These are phyloP conservation scores for Fusarium annulatum DNA, from an alignment of 2,329 filamentous ascomycete species.

Conservation along the genomic window DNA sequence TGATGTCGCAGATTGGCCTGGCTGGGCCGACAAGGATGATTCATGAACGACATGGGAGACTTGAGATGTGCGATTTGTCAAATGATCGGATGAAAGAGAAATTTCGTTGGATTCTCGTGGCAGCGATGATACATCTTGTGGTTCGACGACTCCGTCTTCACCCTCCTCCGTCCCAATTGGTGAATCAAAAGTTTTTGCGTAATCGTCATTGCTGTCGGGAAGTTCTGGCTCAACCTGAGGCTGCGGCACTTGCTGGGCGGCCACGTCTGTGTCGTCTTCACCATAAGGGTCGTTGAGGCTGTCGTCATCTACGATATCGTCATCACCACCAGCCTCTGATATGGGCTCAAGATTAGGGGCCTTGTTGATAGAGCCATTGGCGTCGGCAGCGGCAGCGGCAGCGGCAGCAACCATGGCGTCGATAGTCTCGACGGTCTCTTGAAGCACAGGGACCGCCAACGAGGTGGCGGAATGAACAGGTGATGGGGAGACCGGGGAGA, in stretches of 20 bases:
- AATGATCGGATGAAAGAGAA: constrained; percentile 54
- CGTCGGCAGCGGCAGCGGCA: constrained; percentile 34
- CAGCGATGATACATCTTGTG: constrained; percentile 59
- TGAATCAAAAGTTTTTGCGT: constrained; percentile 64
- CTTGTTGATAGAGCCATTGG: constrained; percentile 47
- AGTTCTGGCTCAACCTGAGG: constrained; percentile 46
- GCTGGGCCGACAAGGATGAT: constrained; percentile 43
- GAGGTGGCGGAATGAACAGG: constrained; percentile 60
- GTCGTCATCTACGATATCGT: constrained; percentile 58
- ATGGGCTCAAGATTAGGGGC: constrained; percentile 49
- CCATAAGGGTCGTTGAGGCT: constrained; percentile 62
- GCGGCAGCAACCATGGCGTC: constrained; percentile 57
- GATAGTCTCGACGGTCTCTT: constrained; percentile 63
- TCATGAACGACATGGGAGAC: constrained; percentile 49
- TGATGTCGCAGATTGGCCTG: constrained; percentile 40
- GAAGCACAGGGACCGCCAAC: constrained; percentile 61
- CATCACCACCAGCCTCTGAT: constrained; percentile 50
- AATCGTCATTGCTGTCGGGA: constrained; percentile 58
- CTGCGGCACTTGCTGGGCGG: constrained; percentile 43
- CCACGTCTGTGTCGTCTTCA: constrained; percentile 51
- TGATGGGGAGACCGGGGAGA: constrained; percentile 64
- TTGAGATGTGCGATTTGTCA: constrained; percentile 49
- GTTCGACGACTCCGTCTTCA: constrained; percentile 50
- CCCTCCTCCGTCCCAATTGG: constrained; percentile 53
- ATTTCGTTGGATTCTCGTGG: constrained; percentile 56